A percentile compares a stretch with the other conserved stretches of the same genome.
phyloP scores from a whole-genome alignment of 352 stramenopile genomes.

The Lagenidium sp. region DNA sequence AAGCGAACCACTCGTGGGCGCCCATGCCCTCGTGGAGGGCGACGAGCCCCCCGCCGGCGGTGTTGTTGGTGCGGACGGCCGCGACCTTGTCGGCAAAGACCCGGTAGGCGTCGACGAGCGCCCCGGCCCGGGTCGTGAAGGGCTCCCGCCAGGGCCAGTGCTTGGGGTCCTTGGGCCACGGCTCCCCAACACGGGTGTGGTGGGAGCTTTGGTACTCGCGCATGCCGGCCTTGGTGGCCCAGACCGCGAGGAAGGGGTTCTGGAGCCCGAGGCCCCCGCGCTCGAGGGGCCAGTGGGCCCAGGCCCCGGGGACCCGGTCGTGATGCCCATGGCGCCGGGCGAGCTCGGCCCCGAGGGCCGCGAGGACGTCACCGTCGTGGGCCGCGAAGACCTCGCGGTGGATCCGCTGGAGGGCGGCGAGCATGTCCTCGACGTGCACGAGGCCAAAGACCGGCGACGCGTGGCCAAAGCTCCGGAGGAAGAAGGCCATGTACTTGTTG shows the following conservation, averaged over 20 bases:
- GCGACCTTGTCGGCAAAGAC: constrained; percentile 17
- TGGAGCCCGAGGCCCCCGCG: constrained; percentile 31
- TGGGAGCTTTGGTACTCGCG: constrained; percentile 14
- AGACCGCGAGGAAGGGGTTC: constrained; percentile 36
- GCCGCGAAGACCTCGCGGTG: constrained; percentile 21
- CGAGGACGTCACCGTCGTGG: constrained; percentile 24
- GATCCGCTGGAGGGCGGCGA: constrained; percentile 8
- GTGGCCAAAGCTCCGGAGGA: constrained; percentile 35
- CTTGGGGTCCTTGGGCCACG: constrained; percentile 24
- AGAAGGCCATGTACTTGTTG: constrained; percentile 56
- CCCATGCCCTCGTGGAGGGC: background rate
- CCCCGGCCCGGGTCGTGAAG: constrained; percentile 19
- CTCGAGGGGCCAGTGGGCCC: constrained; percentile 26
- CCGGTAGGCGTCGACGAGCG: constrained; percentile 16
- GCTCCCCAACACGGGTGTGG: constrained; percentile 11
- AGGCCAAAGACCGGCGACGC: constrained; percentile 10
- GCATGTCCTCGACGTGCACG: background rate
- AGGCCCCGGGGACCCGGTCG: constrained; percentile 18
- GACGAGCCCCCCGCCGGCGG: too few relatives aligned
- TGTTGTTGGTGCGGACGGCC: constrained; percentile 2
- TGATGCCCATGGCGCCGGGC: constrained; percentile 1
- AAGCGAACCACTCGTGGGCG: too few relatives aligned
- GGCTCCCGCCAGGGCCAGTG: constrained; percentile 26
- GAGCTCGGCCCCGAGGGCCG: constrained; percentile 5
- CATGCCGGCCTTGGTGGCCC: constrained; percentile 17